Evolutionary conservation across 2,329 filamentous ascomycete species (phyloP).

Genomic region (Ascochyta lentis): DNA sequence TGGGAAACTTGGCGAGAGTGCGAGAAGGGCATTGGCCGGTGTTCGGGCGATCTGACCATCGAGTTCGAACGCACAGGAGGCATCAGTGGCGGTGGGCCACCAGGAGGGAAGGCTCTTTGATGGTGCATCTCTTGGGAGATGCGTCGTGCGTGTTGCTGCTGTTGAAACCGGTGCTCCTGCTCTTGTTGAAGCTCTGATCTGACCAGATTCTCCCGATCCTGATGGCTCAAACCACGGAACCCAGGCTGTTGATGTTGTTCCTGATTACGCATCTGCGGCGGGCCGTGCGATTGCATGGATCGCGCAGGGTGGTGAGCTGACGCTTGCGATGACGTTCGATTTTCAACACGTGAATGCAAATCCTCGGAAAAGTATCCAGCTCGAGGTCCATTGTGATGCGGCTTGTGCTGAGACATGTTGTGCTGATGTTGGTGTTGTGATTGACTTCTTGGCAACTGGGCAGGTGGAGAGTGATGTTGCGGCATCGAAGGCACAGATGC

Average conservation of each 20-base stretch:
- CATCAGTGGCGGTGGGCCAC: constrained; percentile 27
- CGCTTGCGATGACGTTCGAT: constrained; percentile 38
- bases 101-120: constrained; percentile 33
- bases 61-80: constrained; percentile 37
- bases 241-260: constrained; percentile 37
- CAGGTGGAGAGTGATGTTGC: constrained; percentile 42
- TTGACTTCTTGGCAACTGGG: constrained; percentile 29
- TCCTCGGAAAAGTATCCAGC: constrained; percentile 48
- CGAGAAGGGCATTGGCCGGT: constrained; percentile 37
- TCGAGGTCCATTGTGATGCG: constrained; percentile 39
- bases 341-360: constrained; percentile 35
- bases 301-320: constrained; percentile 30
- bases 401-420: constrained; percentile 37
- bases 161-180: constrained; percentile 39
- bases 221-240: constrained; percentile 34
- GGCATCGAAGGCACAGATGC: constrained; percentile 36
- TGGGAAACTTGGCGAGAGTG: constrained; percentile 38
- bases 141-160: constrained; percentile 38
- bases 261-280: constrained; percentile 33
- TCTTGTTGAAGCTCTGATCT: constrained; percentile 42
- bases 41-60: constrained; percentile 40
- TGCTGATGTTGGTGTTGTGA: constrained; percentile 40
- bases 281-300: constrained; percentile 36
- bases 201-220: constrained; percentile 34
- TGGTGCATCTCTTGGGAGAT: constrained; percentile 43